Conservation (phyloP, 306 rosid species). For the Sesbania bispinosa region DNA sequence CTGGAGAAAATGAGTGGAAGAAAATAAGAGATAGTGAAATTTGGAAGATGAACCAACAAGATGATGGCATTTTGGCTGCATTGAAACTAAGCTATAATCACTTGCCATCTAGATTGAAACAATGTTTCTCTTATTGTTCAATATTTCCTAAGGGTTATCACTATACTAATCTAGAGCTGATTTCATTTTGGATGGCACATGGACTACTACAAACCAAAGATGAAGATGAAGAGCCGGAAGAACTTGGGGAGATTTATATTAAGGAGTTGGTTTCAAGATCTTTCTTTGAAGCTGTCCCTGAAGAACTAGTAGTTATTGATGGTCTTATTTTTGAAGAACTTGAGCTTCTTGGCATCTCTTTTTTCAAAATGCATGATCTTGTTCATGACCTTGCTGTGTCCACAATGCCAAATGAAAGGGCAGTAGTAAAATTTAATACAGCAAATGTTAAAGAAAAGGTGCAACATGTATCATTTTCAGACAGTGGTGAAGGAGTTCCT, state of each 20-base stretch:
- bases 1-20: constrained; percentile 18
- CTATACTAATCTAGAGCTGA: constrained; percentile 19
- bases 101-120: constrained; percentile 12
- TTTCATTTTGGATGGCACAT: constrained; percentile 32
- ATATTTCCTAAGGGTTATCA: constrained; percentile 24
- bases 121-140: constrained; percentile 22
- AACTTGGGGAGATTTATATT: constrained; percentile 22
- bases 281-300: constrained; percentile 25
- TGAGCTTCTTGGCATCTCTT: constrained; percentile 20
- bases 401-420: constrained; percentile 25
- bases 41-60: constrained; percentile 17
- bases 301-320: constrained; percentile 26
- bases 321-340: constrained; percentile 29
- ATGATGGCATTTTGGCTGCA: constrained; percentile 28
- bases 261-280: constrained; percentile 26
- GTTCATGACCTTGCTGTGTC: constrained; percentile 23
- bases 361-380: constrained; percentile 29
- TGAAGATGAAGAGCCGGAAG: constrained; percentile 24
- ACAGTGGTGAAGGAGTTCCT: constrained; percentile 8
- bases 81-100: constrained; percentile 21
- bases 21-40: constrained; percentile 24
- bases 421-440: constrained; percentile 14
- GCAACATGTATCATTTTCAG: constrained; percentile 28
- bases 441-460: constrained; percentile 10
- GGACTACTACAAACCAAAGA: constrained; percentile 20